Conservation (phyloP, 2,329 filamentous ascomycete species). For the Apiospora hydei region DNA sequence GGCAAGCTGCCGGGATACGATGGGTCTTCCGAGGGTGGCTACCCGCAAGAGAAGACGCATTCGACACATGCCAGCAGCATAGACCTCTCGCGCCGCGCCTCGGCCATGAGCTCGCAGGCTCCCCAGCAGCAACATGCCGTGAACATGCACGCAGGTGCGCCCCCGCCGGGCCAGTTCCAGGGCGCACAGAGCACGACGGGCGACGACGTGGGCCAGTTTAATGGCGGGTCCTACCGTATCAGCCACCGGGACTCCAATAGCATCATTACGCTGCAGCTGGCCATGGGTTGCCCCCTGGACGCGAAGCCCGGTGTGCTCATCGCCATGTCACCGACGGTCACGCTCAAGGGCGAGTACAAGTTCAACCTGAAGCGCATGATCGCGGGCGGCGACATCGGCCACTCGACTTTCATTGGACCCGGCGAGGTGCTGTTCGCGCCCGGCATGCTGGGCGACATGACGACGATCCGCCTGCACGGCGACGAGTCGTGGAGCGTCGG, state of each 20-base stretch:
- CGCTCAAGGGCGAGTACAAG: conserved; percentile 81
- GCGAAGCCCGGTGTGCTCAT: conserved; percentile 92
- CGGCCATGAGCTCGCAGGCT: conserved; percentile 25
- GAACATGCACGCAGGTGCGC: conserved; percentile 46
- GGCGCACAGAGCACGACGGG: conserved; percentile 65
- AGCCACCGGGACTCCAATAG: conserved; percentile 92
- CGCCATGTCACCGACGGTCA: conserved; percentile 89
- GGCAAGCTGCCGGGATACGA: conserved; percentile 37
- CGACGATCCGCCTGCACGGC: conserved; percentile 76
- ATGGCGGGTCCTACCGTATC: conserved; percentile 92
- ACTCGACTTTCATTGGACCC: conserved; percentile 85
- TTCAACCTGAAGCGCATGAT: conserved; percentile 94
- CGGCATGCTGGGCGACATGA: conserved; percentile 82
- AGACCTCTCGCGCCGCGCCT: conserved; percentile 31
- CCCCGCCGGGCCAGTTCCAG: conserved; percentile 62
- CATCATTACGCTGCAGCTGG: conserved; percentile 86
- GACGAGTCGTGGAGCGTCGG: conserved; percentile 83
- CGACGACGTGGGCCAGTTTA: conserved; percentile 96
- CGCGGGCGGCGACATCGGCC: conserved; percentile 78
- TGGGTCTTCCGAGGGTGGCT: conserved; percentile 35
- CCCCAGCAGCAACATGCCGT: conserved; percentile 30
- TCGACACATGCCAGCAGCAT: conserved; percentile 26
- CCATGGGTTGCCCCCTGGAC: conserved; percentile 83
- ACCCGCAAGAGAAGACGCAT: conserved; percentile 43
- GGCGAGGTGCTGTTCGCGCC: conserved; percentile 90